Base-by-base conservation (phyloP, 192 early-diverging fungal species). In the Globomyces pollinis-pini region DNA sequence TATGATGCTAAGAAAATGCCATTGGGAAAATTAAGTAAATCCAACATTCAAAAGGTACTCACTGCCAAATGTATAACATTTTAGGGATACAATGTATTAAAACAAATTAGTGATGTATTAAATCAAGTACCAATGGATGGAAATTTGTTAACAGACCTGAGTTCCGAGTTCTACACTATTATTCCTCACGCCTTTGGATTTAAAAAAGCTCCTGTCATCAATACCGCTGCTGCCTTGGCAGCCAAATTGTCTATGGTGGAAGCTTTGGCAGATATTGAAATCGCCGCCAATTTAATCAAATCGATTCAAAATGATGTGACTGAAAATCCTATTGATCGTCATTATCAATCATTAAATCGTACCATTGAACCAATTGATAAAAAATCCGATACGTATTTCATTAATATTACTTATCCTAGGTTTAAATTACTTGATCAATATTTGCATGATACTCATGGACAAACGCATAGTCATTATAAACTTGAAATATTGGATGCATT, bases 1-100 rank as follows among this genome's bases (percentile, higher is more conserved):
- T 87, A 87, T 58, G 80, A 88, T 59, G 76, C 84, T 30, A 74
- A 83, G 28, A 87, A 86, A 64, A 75, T 90, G 72, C 89, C 88
- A 3, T 66, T 90, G 3, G 89, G 89, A 29, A 85, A 90, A 57
- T 69, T 91, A 3, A 81, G 78, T 29, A 83, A 86, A 54, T 58
- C 53, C 0, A 78, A 75, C 8, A 79, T 91, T 38, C 65, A 79
- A 21, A 61, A 77, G 64, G 73, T 45, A 21, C 16, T 60, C 11
- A n/a, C n/a, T n/a, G n/a, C n/a, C 18, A 64, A 64, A 49, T 16
- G n/a, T 16, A 24, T 2, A 24, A 2, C 63, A 29, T 4, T 16
- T 1, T 32, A 74, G 42, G 84, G 81, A 28, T 81, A 79, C 47
- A 28, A 68, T 11, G 75, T 82, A 26, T 67, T 91, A 38, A 79